Percentiles rank a stretch among this genome's conserved stretches.
These are phyloP conservation scores for Paecilomyces variotii DNA, from an alignment of 2,329 filamentous ascomycete genomes.

Conservation along the genomic window DNA sequence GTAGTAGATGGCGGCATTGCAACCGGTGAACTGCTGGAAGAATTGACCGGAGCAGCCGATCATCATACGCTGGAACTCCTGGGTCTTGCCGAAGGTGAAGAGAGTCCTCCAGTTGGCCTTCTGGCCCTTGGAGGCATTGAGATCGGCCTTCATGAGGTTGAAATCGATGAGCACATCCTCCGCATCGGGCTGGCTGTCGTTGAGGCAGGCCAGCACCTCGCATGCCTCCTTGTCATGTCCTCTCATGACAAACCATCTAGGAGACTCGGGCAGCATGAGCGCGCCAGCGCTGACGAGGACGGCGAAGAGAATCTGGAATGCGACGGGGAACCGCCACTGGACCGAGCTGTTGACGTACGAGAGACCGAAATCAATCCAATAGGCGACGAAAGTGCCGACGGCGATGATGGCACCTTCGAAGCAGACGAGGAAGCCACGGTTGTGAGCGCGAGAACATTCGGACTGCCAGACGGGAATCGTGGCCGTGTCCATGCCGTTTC, in stretches of 20 bases:
- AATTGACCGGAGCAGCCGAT: slow-evolving; percentile 33
- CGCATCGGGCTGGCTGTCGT: too few species aligned
- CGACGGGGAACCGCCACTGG: slow-evolving; percentile 41
- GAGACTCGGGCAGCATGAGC: slow-evolving; percentile 28
- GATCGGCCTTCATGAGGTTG: slow-evolving; percentile 35
- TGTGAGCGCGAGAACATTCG: slow-evolving; percentile 41
- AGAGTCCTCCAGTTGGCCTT: background rate
- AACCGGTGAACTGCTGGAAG: slow-evolving; percentile 44
- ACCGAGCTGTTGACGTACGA: slow-evolving; percentile 17
- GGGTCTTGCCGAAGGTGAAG: slow-evolving; percentile 23
- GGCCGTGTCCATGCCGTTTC: slow-evolving; percentile 49
- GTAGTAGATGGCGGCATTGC: slow-evolving; percentile 45
- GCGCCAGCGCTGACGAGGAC: slow-evolving; percentile 32
- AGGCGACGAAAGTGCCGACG: slow-evolving; percentile 21
- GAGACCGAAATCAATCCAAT: slow-evolving; percentile 19
- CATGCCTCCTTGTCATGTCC: slow-evolving; percentile 39
- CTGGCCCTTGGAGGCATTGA: too few species aligned
- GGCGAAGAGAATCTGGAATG: slow-evolving; percentile 41
- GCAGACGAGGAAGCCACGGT: slow-evolving; percentile 49
- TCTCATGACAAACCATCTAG: slow-evolving; percentile 35
- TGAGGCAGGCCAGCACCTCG: too few species aligned
- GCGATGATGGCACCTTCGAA: slow-evolving; percentile 40
- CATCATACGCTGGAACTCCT: slow-evolving; percentile 33
- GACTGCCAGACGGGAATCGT: slow-evolving; percentile 48
- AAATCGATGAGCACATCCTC: slow-evolving; percentile 26